Evolutionary conservation across 2,329 filamentous ascomycete genomes (phyloP).

Genomic region (Chalaropsis thielavioides): DNA sequence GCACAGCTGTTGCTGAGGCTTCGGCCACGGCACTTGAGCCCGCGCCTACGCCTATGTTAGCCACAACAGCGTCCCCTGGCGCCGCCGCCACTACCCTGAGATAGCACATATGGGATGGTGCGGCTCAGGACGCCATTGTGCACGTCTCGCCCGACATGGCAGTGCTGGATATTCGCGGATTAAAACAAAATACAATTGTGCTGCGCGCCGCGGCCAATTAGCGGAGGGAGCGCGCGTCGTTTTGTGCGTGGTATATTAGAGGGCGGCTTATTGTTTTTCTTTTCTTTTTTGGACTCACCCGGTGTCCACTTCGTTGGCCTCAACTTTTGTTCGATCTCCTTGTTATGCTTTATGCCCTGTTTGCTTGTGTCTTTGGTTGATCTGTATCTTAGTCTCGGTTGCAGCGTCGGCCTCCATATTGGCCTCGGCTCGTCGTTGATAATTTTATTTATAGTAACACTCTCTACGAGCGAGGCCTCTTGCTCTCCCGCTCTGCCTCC

Average conservation of each 20-base stretch:
- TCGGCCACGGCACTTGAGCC: neutral
- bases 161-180: constrained; percentile 5
- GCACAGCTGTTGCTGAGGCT: neutral
- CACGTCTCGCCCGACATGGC: constrained; percentile 11
- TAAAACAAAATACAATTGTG: constrained; percentile 13
- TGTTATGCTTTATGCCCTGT: neutral
- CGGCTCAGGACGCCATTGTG: constrained; percentile 5
- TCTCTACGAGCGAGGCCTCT: neutral
- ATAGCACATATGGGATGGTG: constrained; percentile 16
- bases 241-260: neutral
- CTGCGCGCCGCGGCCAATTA: constrained; percentile 3
- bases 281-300: neutral
- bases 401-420: neutral
- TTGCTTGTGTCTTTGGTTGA: neutral
- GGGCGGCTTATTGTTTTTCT: neutral
- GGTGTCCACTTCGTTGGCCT: neutral
- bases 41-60: neutral
- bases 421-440: neutral
- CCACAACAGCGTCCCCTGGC: too few relatives aligned
- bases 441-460: neutral
- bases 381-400: neutral
- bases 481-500: neutral
- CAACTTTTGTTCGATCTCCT: neutral
- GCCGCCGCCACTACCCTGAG: neutral
- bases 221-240: too few relatives aligned